Base-by-base conservation (phyloP, 495 filamentous ascomycete genomes). In the Xylaria palmicola region DNA sequence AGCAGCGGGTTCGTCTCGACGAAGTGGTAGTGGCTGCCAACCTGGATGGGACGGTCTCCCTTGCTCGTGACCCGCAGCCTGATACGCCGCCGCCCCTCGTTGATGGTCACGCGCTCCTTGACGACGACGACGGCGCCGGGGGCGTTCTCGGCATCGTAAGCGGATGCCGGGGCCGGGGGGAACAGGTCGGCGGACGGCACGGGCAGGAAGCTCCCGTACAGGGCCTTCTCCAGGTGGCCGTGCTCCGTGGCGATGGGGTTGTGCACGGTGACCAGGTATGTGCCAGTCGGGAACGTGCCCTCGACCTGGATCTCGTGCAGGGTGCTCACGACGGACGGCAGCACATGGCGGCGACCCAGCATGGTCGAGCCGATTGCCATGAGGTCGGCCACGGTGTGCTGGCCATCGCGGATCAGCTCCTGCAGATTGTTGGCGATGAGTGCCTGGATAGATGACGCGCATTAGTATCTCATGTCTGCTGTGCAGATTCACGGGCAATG, bases 391-490 rank as follows among this genome's bases (percentile, higher is more conserved):
- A 98, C 93, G 45, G 81, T 88, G 77, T 97, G 92, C 57, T 88
- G 83, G 72, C 95, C 94, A 93, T 98, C 94, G 71, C 94, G 94
- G 74, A 98, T 93, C 62, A 97, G 87, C 83, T 97, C 94, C 75
- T 97, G 94, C 56, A 98, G 82, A 71, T 90, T 90, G 68, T 84
- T 90, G 39, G 94, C 86, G 65, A 98, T 97, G 69, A 98, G 82
- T 7, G 93, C 93, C 90, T 96, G 59, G 27, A n/a, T 26, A 6
- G 9, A 12, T 20, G 26, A 13, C 29, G 0, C 7, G 49, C 34
- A 64, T 68, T 59, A 69, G 66, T 34, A 15, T 26, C 13, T 26
- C 43, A 27, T n/a, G 15, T 26, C 43, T 27, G n/a, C 5, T 32
- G 15, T 27, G 15, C 54, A 36, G 22, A n/a, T n/a, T n/a, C n/a